Evolutionary conservation across 2,329 filamentous ascomycete genomes (phyloP).

Genomic region (Paecilomyces variotii): DNA sequence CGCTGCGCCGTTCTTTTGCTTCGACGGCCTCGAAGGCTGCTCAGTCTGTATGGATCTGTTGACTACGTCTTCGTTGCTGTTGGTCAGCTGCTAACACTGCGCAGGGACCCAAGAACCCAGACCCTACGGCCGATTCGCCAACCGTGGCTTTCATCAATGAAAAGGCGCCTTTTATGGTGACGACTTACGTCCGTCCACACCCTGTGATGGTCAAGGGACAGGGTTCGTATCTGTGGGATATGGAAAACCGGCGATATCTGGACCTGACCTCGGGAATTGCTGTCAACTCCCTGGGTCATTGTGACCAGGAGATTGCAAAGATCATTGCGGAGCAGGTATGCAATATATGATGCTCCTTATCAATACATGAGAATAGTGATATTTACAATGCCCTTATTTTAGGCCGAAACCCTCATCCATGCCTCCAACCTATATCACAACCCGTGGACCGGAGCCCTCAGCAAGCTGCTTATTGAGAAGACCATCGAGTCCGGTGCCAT

Average conservation of each 20-base stretch:
- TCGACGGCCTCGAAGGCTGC: constrained; percentile 20
- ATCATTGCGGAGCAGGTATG: constrained; percentile 69
- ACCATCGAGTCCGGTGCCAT: constrained; percentile 74
- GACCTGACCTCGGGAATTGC: constrained; percentile 96
- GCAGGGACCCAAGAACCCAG: constrained; percentile 52
- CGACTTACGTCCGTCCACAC: constrained; percentile 83
- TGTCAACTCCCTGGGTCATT: constrained; percentile 87
- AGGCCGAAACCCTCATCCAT: constrained; percentile 71
- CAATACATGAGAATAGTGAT: constrained; percentile 3
- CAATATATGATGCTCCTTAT: not conserved
- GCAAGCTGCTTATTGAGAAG: constrained; percentile 72
- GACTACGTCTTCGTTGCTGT: not conserved
- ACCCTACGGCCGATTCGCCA: constrained; percentile 64
- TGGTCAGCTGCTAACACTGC: not conserved
- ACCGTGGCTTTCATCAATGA: constrained; percentile 68
- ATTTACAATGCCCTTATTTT: constrained; percentile 13
- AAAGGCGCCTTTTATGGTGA: constrained; percentile 83
- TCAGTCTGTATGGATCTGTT: constrained; percentile 4
- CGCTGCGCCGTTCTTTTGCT: constrained; percentile 25
- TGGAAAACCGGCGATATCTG: constrained; percentile 81
- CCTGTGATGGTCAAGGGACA: constrained; percentile 84
- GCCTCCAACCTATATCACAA: constrained; percentile 97
- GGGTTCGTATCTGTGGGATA: constrained; percentile 82
- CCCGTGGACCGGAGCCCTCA: constrained; percentile 85
- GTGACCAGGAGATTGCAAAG: constrained; percentile 67